phyloP scores from a whole-genome alignment of 768 basidiomycete genomes.

The Kondoa subrosea region DNA sequence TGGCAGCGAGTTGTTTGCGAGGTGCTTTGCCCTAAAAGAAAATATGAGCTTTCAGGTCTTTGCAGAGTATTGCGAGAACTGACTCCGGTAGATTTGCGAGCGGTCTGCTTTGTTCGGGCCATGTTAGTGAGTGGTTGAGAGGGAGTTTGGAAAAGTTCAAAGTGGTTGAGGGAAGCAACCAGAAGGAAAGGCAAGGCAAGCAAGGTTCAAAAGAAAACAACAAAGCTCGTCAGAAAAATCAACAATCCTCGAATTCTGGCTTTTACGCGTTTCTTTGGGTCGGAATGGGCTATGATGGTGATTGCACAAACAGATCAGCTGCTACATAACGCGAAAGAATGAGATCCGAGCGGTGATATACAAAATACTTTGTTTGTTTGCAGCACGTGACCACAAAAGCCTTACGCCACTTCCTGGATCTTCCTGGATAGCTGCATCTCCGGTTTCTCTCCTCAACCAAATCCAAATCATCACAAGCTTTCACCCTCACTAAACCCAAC shows the following conservation, averaged over 20 bases:
- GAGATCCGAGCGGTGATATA: too few relatives aligned
- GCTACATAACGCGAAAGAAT: too few relatives aligned
- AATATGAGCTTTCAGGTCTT: too few relatives aligned
- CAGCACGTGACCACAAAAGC: too few relatives aligned
- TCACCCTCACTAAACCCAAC: not conserved
- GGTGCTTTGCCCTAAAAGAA: constrained; percentile 61
- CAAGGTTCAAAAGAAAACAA: not conserved
- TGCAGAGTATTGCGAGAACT: constrained; percentile 66
- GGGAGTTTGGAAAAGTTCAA: not conserved
- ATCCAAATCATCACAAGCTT: not conserved
- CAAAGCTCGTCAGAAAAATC: not conserved
- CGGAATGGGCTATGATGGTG: too few relatives aligned
- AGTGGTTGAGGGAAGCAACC: not conserved
- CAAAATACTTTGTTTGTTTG: too few relatives aligned
- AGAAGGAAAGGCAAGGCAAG: not conserved
- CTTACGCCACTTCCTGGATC: too few relatives aligned
- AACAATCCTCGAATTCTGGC: too few relatives aligned
- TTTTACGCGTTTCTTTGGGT: too few relatives aligned
- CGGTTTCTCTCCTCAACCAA: not conserved
- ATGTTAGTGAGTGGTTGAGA: constrained; percentile 2
- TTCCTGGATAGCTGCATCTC: not conserved
- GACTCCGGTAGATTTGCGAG: constrained; percentile 71
- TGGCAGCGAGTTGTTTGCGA: constrained; percentile 87
- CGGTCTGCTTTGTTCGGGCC: constrained; percentile 30
- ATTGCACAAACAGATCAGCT: too few relatives aligned